Evolutionary conservation across 2,329 filamentous ascomycete genomes (phyloP), one percentile per base, ranked within the genome.

Genomic region (Penicillium palitans): DNA sequence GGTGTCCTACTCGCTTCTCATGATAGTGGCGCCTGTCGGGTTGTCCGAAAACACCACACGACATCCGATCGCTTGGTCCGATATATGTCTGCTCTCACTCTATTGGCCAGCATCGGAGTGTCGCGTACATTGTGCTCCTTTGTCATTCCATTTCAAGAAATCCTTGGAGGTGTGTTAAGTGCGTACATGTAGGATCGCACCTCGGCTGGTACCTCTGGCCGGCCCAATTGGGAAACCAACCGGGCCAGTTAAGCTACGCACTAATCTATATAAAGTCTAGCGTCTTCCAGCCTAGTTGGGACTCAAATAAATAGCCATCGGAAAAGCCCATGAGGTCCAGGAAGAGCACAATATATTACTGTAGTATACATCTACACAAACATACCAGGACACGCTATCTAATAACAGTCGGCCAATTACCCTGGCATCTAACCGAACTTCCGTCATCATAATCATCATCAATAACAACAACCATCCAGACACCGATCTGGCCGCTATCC

Each of bases 391-490:
- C 4, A 19, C 2, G 6, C 2, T n/a, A 27, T 29, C 15, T 51
- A 55, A 37, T 52, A 48, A 21, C 37, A 21, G 50, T 46, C 10
- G 60, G 58, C 55, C 57, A 62, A 25, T 59, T 63, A 2, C 63
- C 61, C 33, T 52, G 51, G 55, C 59, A 63, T 29, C 41, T 33
- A n/a, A 62, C 55, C 42, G 53, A 19, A 4, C 60, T 19, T 19
- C 7, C 27, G 2, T 24, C 24, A 24, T 33, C 31, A 12, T 78
- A 74, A 41, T 90, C 86, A 56, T 86, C 86, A 61, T 91, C 87
- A 5, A 90, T 84, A 4, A 92, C 80, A 0, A 91, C 81, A 6
- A 91, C 80, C 86, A 92, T 90, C 89, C 89, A 92, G 0, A 91
- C 88, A 10, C 90, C 90, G 0, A 92, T 84, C 3, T 83, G 78